Evolutionary conservation across 208 protist species (phyloP), one percentile per base, ranked within the genome.

Genomic region (Naegleria gruberi): DNA sequence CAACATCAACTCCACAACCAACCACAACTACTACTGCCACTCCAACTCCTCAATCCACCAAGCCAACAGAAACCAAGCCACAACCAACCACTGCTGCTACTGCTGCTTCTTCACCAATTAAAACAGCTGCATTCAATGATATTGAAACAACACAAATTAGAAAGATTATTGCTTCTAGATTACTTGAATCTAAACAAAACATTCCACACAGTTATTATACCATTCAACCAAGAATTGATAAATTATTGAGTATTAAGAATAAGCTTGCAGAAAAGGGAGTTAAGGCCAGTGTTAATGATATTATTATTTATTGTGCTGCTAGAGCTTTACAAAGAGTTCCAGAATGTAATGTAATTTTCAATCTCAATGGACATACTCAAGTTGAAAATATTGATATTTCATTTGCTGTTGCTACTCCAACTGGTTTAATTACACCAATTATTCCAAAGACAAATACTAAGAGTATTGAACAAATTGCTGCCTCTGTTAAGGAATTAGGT

Each of bases 271-370:
- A 94, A 90, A 95, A 93, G n/a, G 95, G 96, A 83, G 95, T 94
- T 91, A 99, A 99, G 95, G 95, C 99, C n/a, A 98, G 96, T 34
- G 94, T 99, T 74, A 99, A 99, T 92, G 98, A 99, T 93, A 98
- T 98, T 93, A 95, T 99, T 90, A 96, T 99, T 55, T 87, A 87
- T 55, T 46, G 43, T 55, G 41, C 44, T 19, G 42, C 83, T 5
- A 87, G 55, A 55, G 83, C 83, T 55, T 55, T 87, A 17, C n/a
- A 87, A 87, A 30, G 34, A 87, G 41, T 55, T 55, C 83, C 83
- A 55, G 43, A 87, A 34, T 87, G 83, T 87, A 87, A 87, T 55
- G 83, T 41, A 41, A 19, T 87, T 40, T 10, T 87, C 1, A 55
- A 87, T 40, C 4, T 6, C 4, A 55, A 87, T 30, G 43, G 44